Evolutionary conservation across 306 rosid species (phyloP).

Genomic region (Castanea sativa): DNA sequence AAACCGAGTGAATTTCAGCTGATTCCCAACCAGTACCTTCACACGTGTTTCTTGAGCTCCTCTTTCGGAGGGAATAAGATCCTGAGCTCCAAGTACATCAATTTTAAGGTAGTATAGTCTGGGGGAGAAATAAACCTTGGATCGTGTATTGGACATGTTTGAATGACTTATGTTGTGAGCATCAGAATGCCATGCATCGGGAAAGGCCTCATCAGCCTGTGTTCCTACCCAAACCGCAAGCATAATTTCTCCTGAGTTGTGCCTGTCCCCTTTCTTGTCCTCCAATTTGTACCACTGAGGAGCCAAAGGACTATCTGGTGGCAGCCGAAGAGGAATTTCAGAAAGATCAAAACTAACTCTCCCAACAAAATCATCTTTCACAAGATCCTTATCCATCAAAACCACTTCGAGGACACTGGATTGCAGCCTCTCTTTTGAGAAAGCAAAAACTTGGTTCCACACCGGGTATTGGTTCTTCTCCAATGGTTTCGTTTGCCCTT

Average conservation of each 20-base stretch:
- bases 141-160: slow-evolving; percentile 66
- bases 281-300: slow-evolving; percentile 92
- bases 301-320: slow-evolving; percentile 95
- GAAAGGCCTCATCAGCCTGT: slow-evolving; percentile 89
- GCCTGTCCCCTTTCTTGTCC: slow-evolving; percentile 60
- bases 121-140: slow-evolving; percentile 92
- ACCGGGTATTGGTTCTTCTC: slow-evolving; percentile 86
- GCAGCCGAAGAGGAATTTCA: slow-evolving; percentile 70
- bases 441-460: slow-evolving; percentile 90
- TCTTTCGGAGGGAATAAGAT: slow-evolving; percentile 61
- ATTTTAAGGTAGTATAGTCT: slow-evolving; percentile 79
- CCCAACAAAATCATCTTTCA: slow-evolving; percentile 90
- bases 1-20: slow-evolving; percentile 45
- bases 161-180: slow-evolving; percentile 74
- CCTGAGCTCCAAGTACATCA: slow-evolving; percentile 83
- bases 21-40: slow-evolving; percentile 59
- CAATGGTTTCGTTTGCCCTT: slow-evolving; percentile 66
- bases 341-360: slow-evolving; percentile 51
- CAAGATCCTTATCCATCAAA: slow-evolving; percentile 80
- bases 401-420: slow-evolving; percentile 71
- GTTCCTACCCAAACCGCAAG: slow-evolving; percentile 99
- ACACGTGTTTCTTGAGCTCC: slow-evolving; percentile 47
- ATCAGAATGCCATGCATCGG: slow-evolving; percentile 98
- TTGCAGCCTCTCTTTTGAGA: slow-evolving; percentile 73
- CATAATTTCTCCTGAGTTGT: slow-evolving; percentile 66